A percentile compares a stretch with the other conserved stretches of the same genome.
Evolutionary conservation across 208 protist genomes (phyloP).

Genomic region (Wallacemonas rigidus): DNA sequence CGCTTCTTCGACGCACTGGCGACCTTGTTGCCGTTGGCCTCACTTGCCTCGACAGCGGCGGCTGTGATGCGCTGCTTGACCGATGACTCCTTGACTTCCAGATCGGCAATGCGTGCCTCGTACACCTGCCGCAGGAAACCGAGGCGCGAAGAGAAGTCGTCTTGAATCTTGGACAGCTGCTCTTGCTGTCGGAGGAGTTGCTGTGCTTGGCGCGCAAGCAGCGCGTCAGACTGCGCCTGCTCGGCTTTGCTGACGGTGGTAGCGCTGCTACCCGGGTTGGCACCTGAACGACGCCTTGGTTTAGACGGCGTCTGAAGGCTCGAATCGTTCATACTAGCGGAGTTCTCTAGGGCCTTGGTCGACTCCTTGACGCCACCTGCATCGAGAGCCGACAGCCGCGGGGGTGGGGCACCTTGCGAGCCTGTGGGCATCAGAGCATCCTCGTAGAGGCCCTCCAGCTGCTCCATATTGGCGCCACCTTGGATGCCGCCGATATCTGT

Average conservation of each 20-base stretch:
- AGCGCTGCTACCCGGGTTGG: not conserved
- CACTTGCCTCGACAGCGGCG: constrained; percentile 10
- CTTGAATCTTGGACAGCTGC: constrained; percentile 70
- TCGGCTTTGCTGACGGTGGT: constrained; percentile 18
- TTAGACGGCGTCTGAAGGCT: not conserved
- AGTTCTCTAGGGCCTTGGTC: not conserved
- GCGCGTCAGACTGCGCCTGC: constrained; percentile 38
- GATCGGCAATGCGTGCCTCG: constrained; percentile 87
- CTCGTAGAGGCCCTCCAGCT: constrained; percentile 48
- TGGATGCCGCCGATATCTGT: constrained; percentile 31
- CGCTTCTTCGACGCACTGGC: not conserved
- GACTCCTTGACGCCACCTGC: constrained; percentile 7
- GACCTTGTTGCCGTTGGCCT: constrained; percentile 8
- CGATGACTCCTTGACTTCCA: constrained; percentile 82
- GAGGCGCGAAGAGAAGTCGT: constrained; percentile 88
- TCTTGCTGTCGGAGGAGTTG: constrained; percentile 72
- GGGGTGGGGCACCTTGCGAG: constrained; percentile 4
- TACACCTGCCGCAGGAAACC: constrained; percentile 90
- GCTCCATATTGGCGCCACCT: constrained; percentile 18
- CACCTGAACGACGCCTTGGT: not conserved
- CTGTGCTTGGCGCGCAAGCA: constrained; percentile 52
- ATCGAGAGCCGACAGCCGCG: not conserved
- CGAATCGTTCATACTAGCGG: not conserved
- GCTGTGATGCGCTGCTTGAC: constrained; percentile 24
- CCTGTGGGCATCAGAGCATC: constrained; percentile 68